Evolutionary conservation across 768 basidiomycete species (phyloP), one percentile per base, ranked within the genome.

Genomic region (Steccherinum ochraceum): DNA sequence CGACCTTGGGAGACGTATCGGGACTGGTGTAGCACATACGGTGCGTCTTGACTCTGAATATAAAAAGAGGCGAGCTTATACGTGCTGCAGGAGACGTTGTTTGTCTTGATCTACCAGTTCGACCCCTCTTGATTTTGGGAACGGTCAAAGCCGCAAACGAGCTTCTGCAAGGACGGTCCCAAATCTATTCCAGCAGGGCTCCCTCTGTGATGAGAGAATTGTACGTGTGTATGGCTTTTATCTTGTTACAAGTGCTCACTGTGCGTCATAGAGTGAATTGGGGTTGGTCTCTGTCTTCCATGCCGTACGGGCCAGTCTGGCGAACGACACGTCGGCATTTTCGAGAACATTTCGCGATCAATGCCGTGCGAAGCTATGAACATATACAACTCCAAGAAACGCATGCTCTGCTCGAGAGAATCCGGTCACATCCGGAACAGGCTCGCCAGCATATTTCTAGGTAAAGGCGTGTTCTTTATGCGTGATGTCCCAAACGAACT

Each of bases 1-100:
- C 30, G 55, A 5, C 45, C 48, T n/a, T 60, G 52, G 44, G 40
- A 49, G 46, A 57, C 51, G 24, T 63, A 52, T 46, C 48, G 20
- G 5, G 19, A 35, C 18, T 61, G 58, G 61, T 27, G 16, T 11
- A 16, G 43, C 24, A 24, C 10, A 19, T 58, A 56, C 23, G 61
- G 61, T 56, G 25, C 41, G 30, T 35, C 7, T 16, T 16, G 16
- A 35, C 30, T 35, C 30, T 7, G 7, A 35, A 7, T 16, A 35
- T 16, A 35, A 7, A 7, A 16, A 35, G 16, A 7, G 30, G 7
- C 30, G 30, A 35, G 30, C 30, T n/a, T n/a, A 35, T 16, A 35
- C 7, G 30, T 7, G 7, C 30, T 7, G 16, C 16, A 35, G 30
- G 30, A 7, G 30, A 35, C 16, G 30, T 35, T 16, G 30, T 35